phyloP scores from a whole-genome alignment of 331 rosid genomes.

The Spiraea crenata region DNA sequence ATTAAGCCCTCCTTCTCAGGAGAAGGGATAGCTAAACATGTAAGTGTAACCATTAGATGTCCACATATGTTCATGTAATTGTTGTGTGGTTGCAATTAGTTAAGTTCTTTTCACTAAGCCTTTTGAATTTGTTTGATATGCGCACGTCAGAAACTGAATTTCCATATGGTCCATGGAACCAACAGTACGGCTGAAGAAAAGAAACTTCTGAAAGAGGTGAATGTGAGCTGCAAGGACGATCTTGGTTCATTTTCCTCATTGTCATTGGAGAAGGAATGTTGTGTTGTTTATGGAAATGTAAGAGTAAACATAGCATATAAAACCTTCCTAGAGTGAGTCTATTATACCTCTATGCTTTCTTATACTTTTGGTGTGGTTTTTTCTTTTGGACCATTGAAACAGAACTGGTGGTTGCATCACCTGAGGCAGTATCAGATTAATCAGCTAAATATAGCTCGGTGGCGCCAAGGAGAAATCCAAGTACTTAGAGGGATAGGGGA shows the following conservation, averaged over 20 bases:
- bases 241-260: conserved; percentile 24
- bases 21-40: conserved; percentile 38
- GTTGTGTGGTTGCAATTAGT: neutral
- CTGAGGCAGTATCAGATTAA: neutral
- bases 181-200: conserved; percentile 42
- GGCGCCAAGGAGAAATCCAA: conserved; percentile 3
- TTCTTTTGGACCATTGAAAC: neutral
- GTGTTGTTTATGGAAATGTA: conserved; percentile 17
- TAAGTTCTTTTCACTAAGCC: neutral
- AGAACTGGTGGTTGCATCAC: neutral
- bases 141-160: conserved; percentile 33
- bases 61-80: no score
- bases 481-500: neutral
- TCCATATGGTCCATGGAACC: conserved; percentile 40
- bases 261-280: conserved; percentile 13
- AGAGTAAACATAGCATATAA: neutral
- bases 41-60: conserved; percentile 2
- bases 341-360: no score
- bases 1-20: conserved; percentile 5
- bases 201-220: conserved; percentile 28
- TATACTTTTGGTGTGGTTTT: no score
- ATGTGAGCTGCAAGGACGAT: conserved; percentile 22
- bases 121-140: neutral
- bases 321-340: no score
- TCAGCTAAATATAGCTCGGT: neutral